phyloP scores from a whole-genome alignment of 768 basidiomycete genomes.

The Lentinula aciculospora region DNA sequence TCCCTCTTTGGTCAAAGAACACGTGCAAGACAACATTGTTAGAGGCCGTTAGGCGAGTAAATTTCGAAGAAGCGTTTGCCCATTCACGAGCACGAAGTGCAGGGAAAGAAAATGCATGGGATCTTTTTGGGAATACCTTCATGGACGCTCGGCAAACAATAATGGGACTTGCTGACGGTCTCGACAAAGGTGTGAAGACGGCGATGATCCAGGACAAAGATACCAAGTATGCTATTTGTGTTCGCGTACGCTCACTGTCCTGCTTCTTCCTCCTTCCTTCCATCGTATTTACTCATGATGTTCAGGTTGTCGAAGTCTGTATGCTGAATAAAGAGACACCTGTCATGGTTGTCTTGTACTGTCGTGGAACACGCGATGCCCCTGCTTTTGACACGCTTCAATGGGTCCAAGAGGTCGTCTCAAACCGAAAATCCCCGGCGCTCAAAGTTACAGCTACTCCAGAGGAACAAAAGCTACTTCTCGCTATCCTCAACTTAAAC shows the following conservation, averaged over 20 bases:
- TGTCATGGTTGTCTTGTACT: conserved; percentile 7
- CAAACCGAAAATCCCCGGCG: not conserved
- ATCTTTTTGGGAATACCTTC: conserved; percentile 6
- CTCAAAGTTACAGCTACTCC: not conserved
- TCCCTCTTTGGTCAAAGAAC: not conserved
- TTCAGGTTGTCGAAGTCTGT: conserved; percentile 6
- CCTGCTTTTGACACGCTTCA: not conserved
- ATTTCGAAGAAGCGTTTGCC: not conserved
- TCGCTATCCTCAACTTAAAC: conserved; percentile 4
- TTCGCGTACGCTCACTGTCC: not conserved
- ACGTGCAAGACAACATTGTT: not conserved
- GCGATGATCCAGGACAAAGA: conserved; percentile 6
- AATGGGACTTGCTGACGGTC: conserved; percentile 2
- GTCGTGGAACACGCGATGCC: not conserved
- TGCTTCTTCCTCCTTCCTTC: not conserved
- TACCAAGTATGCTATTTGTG: not conserved
- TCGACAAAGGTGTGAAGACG: not conserved
- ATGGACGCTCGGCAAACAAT: conserved; percentile 10
- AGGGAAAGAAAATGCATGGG: not conserved
- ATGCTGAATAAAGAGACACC: conserved; percentile 3
- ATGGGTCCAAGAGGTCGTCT: conserved; percentile 1
- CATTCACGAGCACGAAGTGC: not conserved
- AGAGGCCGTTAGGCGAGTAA: not conserved
- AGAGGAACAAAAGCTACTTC: conserved; percentile 9
- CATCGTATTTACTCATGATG: not conserved